Evolutionary conservation across 768 basidiomycete species (phyloP).

Genomic region (Leucocoprinus sp.): DNA sequence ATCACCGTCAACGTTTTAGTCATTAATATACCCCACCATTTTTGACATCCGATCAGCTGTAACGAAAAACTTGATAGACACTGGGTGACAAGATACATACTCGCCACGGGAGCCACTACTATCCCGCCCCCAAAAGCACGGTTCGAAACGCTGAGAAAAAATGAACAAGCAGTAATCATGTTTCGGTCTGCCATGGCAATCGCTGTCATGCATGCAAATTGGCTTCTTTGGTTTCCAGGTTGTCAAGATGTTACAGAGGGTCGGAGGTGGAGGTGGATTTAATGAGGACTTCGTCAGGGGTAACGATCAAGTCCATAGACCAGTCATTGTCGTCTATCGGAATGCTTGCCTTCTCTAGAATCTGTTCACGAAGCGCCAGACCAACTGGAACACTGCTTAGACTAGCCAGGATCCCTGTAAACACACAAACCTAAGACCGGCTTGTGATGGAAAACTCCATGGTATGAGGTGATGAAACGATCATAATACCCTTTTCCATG

Average conservation of each 20-base stretch:
- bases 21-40: too few species aligned
- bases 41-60: too few species aligned
- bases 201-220: too few species aligned
- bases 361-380: slow-evolving; percentile 54
- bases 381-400: slow-evolving; percentile 38
- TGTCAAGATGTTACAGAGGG: neutral
- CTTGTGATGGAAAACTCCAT: slow-evolving; percentile 29
- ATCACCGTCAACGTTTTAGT: too few species aligned
- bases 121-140: too few species aligned
- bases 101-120: too few species aligned
- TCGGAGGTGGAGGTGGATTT: neutral
- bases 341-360: slow-evolving; percentile 41
- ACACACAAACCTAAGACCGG: slow-evolving; percentile 50
- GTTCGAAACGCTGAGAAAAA: too few species aligned
- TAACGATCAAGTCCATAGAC: slow-evolving; percentile 55
- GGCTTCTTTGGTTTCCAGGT: too few species aligned
- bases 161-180: too few species aligned
- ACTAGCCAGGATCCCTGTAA: slow-evolving; percentile 8
- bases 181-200: too few species aligned
- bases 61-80: too few species aligned
- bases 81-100: too few species aligned
- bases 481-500: slow-evolving; percentile 86
- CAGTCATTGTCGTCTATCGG: slow-evolving; percentile 54
- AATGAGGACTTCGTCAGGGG: slow-evolving; percentile 25
- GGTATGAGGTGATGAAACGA: slow-evolving; percentile 55